Base-by-base conservation (phyloP, 345 rosid species). In the Salix brachista region DNA sequence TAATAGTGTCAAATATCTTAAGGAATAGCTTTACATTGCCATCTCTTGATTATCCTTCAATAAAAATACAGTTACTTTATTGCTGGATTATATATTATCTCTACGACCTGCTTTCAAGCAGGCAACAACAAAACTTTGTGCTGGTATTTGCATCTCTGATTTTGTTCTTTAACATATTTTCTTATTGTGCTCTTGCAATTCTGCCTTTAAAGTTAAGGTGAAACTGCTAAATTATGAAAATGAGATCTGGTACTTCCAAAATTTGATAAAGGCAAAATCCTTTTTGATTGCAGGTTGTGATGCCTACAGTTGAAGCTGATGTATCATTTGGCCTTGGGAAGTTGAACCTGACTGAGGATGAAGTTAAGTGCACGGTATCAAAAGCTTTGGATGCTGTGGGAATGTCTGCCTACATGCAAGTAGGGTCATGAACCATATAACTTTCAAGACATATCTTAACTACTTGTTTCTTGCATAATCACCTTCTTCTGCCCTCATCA, bases 221-320 rank as follows among this genome's bases (percentile, higher is more conserved):
- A 13, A 4, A 12, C 52, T 46, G 14, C 19, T 12, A 46, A 46
- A 46, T 46, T 46, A 16, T 46, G 18, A 46, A 46, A 46, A 46
- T 46, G 52, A 46, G 52, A 46, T 46, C 4, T 46, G 52, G 52
- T 46, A 46, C 18, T 50, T 60, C n/a, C 70, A 4, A 54, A 19
- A 41, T 76, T 50, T 6, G 36, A 61, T 50, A 19, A 41, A 72
- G 69, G 75, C 56, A 41, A n/a, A 28, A 26, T 60, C 75, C 52
- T 36, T 70, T 70, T 65, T 41, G 4, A 42, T 72, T 65, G 67
- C 94, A 93, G 97, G 97, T 93, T 69, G 91, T 95, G 76, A 95
- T 95, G 99, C 99, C 99, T 60, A 91, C 97, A 11, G 97, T 95
- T 13, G 97, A 95, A 88, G 91, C 94, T 70, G 96, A 95, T 84